phyloP scores from a whole-genome alignment of 345 rosid genomes.

The Garcia nutans region DNA sequence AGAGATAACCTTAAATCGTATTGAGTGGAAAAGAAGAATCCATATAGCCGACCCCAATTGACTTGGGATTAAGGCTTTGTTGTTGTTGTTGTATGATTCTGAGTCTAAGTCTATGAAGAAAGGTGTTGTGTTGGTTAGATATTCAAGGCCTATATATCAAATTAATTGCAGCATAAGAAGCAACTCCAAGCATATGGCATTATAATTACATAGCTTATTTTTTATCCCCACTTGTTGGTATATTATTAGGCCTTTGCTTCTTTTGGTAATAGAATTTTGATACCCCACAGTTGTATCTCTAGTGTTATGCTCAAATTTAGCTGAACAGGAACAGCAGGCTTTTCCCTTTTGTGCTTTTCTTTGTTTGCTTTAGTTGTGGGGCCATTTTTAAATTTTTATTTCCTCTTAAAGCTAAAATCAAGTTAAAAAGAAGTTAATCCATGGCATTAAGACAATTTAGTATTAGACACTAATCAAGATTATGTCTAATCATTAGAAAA shows the following conservation, averaged over 20 bases:
- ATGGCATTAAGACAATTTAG: not conserved
- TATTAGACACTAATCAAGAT: not conserved
- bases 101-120: not conserved
- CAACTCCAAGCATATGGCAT: conserved; percentile 3
- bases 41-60: too few species aligned
- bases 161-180: not conserved
- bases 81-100: too few species aligned
- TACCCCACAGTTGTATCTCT: not conserved
- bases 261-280: not conserved
- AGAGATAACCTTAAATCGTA: too few species aligned
- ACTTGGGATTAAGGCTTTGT: too few species aligned
- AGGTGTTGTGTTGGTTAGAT: not conserved
- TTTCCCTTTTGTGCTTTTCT: conserved; percentile 1
- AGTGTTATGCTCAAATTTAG: not conserved
- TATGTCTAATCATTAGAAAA: too few species aligned
- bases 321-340: not conserved
- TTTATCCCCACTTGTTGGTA: not conserved
- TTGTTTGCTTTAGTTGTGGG: conserved; percentile 6
- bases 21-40: too few species aligned
- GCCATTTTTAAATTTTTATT: not conserved
- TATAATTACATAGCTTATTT: not conserved
- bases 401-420: not conserved
- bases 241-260: not conserved
- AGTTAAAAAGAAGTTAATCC: too few species aligned
- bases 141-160: not conserved